Evolutionary conservation across 208 protist genomes (phyloP).

Genomic region (Trypanosomatidae sp.): DNA sequence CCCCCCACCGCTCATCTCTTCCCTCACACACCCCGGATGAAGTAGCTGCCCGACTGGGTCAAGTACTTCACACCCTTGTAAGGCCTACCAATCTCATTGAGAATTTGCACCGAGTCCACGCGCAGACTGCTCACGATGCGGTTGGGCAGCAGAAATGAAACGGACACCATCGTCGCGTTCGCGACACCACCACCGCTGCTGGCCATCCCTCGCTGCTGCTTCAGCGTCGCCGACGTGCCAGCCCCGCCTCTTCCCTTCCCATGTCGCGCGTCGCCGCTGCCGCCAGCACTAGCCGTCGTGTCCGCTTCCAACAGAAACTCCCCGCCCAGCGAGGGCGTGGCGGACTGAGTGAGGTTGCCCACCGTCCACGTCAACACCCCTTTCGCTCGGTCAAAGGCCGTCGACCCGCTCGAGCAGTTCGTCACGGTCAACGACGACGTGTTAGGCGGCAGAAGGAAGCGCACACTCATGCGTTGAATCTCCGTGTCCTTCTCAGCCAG

Average conservation of each 20-base stretch:
- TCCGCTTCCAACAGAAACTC: constrained; percentile 54
- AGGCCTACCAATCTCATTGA: constrained; percentile 72
- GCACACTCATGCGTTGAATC: constrained; percentile 70
- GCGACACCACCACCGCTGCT: constrained; percentile 5
- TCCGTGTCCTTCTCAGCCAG: constrained; percentile 38
- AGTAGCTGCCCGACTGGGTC: constrained; percentile 72
- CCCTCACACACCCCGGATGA: constrained; percentile 63
- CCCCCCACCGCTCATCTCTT: not conserved
- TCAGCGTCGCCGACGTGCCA: not conserved
- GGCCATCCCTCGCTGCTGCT: not conserved
- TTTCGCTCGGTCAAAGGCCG: constrained; percentile 62
- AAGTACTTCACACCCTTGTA: constrained; percentile 92
- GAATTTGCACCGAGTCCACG: constrained; percentile 82
- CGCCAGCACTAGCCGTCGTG: too few species aligned
- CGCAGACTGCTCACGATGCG: constrained; percentile 63
- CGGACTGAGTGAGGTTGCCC: constrained; percentile 51
- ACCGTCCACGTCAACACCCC: constrained; percentile 78
- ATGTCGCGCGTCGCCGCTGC: not conserved
- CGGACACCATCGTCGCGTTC: constrained; percentile 38
- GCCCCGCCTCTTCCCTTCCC: too few species aligned
- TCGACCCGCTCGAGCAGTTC: constrained; percentile 64
- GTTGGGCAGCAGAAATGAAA: constrained; percentile 82
- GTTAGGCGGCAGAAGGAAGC: constrained; percentile 63
- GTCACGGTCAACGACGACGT: constrained; percentile 58
- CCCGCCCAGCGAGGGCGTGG: constrained; percentile 66